Evolutionary conservation across 805 yeast genomes (phyloP).

Genomic region (Nakazawaea populi): DNA sequence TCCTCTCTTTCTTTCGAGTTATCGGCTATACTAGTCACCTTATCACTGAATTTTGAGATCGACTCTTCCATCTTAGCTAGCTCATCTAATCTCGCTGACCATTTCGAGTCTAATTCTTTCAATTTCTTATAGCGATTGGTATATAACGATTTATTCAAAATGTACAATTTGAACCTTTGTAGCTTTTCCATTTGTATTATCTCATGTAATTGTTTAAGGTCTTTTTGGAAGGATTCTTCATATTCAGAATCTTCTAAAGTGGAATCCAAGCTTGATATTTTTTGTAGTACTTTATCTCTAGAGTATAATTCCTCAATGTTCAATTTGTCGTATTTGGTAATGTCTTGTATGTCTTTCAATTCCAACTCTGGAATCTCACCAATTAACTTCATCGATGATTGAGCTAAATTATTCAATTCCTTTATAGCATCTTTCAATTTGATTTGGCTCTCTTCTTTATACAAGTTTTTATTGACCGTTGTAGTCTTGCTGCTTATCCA

Average conservation of each 20-base stretch:
- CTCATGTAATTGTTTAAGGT: not conserved
- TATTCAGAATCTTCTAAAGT: not conserved
- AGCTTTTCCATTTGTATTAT: slow-evolving; percentile 8
- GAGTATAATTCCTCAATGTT: slow-evolving; percentile 1
- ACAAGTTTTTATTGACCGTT: not conserved
- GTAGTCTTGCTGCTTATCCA: not conserved
- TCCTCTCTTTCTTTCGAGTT: slow-evolving; percentile 1
- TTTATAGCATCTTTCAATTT: not conserved
- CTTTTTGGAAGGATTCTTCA: not conserved
- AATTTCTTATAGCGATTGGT: slow-evolving; percentile 6
- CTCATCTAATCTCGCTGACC: slow-evolving; percentile 4
- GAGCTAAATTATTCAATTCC: slow-evolving; percentile 3
- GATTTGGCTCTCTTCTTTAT: not conserved
- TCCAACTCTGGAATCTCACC: slow-evolving; percentile 6
- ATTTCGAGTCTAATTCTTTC: slow-evolving; percentile 7
- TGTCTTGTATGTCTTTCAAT: not conserved
- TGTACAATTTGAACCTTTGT: slow-evolving; percentile 8
- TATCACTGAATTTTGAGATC: not conserved
- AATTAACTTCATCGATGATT: slow-evolving; percentile 1
- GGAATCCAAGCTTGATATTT: not conserved
- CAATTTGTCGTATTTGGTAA: slow-evolving; percentile 1
- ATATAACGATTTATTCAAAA: slow-evolving; percentile 6
- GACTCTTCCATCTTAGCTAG: slow-evolving; percentile 2
- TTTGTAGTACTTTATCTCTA: slow-evolving; percentile 2
- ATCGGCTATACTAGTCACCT: not conserved